Evolutionary conservation across 768 basidiomycete genomes (phyloP), one percentile per base, ranked within the genome.

Genomic region (Leccinum sublutescens): DNA sequence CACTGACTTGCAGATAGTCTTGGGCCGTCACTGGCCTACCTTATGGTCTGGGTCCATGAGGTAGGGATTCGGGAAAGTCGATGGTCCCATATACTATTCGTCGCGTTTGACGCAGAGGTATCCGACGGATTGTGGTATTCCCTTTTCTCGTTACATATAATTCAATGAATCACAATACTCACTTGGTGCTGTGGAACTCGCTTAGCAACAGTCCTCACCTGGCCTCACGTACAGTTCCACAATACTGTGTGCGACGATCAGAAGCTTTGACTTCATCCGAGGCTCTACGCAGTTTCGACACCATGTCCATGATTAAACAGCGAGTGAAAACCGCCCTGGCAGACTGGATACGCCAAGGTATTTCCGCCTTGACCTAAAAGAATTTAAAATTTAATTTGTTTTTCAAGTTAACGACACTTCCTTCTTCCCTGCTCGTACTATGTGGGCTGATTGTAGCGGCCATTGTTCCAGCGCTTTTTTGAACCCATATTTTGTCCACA

Each of bases 401-500:
- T n/a, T n/a, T 36, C 56, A 10, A 31, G 17, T 27, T 38, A 8
- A 17, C 36, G 36, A 38, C 33, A 38, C 36, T 38, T 38, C 15
- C 15, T 17, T 9, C 38, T n/a, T 40, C 17, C 7, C 38, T 40
- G 8, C 38, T 17, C 38, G 17, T n/a, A 9, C 29, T 29, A 29
- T 40, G 17, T 40, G 17, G 9, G 3, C 38, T 40, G 17, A 40
- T 40, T 40, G 1, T 8, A 40, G 8, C 8, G 38, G 12, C 15
- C 36, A 38, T 40, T 40, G 38, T n/a, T 40, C 38, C 38, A 17
- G 6, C 36, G 1, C 15, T 38, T 17, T 8, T 54, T 29, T 59
- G 19, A 54, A 19, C 52, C 55, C 9, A 19, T 9, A 10, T n/a
- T 36, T 40, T 38, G 40, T 52, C 66, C 57, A 64, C 51, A 45